Base-by-base conservation (phyloP, 306 rosid genomes). In the Cucurbita moschata region DNA sequence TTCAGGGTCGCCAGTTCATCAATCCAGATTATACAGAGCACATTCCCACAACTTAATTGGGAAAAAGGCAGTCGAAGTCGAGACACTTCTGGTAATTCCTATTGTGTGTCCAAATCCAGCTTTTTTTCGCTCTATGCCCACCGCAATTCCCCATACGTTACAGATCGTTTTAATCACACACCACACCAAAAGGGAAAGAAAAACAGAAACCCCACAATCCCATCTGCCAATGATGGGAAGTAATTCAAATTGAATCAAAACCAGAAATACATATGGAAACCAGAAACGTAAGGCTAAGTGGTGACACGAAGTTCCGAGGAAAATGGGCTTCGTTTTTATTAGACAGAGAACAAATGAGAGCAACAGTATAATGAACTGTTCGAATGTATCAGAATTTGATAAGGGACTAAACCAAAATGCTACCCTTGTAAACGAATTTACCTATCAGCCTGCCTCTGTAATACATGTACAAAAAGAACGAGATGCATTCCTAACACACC, bases 401-500 rank as follows among this genome's bases (percentile, higher is more conserved):
- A 23, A 68, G 73, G 40, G 73, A 68, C 57, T 50, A 47, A 66
- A 67, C 18, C 53, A 12, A 67, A 67, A 23, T 46, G 21, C 56
- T 44, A 13, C 18, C 50, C 71, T 40, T 64, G 3, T 10, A 3
- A 64, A 64, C 35, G 71, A 64, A 61, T 53, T 8, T 19, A 13
- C 37, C 54, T 44, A 74, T n/a, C 77, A 19, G 13, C 4, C 43
- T 58, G 8, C 44, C 53, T 81, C 71, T 42, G 61, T 76, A 77
- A 66, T 15, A 58, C 78, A 71, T 80, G 83, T 87, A 88, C 86
- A 82, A 77, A 82, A 78, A 82, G 35, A 30, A 79, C 11, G 35
- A 64, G n/a, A 66, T 47, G 73, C 57, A 68, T 68, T 66, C 46
- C 57, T 13, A 78, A 65, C 72, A 77, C 80, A 75, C 81, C 76